Base-by-base conservation (phyloP, 176 grass and related monocot species). In the Aegilops bicornis region DNA sequence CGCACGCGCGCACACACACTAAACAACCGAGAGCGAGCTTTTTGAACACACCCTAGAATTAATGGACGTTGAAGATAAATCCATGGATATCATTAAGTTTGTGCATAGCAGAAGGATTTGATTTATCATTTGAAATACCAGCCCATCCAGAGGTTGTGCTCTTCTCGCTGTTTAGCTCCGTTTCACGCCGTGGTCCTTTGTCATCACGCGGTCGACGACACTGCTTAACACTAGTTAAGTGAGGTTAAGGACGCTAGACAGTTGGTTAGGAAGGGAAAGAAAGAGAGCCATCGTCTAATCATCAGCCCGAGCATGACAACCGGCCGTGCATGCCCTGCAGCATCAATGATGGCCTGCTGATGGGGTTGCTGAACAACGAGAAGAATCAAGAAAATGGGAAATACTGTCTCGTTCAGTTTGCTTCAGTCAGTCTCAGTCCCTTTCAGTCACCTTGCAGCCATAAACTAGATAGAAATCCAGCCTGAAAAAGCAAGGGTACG, bases 261-360 rank as follows among this genome's bases (percentile, higher is more conserved):
- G 87, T 79, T 72, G 22, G 68, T 85, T 80, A 67, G 82, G 66
- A 32, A 5, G 77, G 24, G 70, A 88, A 89, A 47, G 64, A 16
- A 12, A 71, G 37, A 54, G 36, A 17, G 15, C 15, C 4, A 16
- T 48, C 47, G 5, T 15, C 13, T 16, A 52, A 52, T 17, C 15
- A 43, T 80, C 13, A 58, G 58, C 31, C 42, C 5, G 2, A 25
- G 10, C 40, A 59, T 82, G 3, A 43, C 43, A 85, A 85, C 14
- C 82, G 80, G 10, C 32, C 68, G 42, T 56, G 42, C 15, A 66
- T 48, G 47, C 50, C 78, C 52, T 15, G 45, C 12, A 48, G 63
- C 72, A 22, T 50, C 37, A 15, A 20, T 30, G 66, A 50, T 43
- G 40, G 76, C 42, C 42, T 45, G 42, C 11, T 45, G 43, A 43